A percentile compares a stretch with the other conserved stretches of the same genome.
These are phyloP conservation scores for Venturia carpophila DNA, from an alignment of 2,329 filamentous ascomycete species.

Conservation along the genomic window DNA sequence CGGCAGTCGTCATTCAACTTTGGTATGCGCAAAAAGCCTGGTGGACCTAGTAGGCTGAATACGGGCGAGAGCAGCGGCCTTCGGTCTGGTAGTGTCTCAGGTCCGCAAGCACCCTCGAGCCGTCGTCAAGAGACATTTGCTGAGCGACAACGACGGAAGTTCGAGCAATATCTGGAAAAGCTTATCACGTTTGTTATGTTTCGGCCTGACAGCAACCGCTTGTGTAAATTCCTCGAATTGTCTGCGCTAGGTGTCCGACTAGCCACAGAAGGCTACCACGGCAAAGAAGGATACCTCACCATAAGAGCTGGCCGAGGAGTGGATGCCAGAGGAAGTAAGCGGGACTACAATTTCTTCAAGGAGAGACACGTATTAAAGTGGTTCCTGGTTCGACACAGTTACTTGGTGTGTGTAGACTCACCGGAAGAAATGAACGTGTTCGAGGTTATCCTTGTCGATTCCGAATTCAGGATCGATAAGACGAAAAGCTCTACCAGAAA, in stretches of 20 bases:
- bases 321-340: conserved; percentile 58
- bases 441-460: conserved; percentile 94
- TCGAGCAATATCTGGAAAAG: conserved; percentile 85
- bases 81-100: conserved; percentile 4
- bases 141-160: conserved; percentile 70
- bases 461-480: conserved; percentile 73
- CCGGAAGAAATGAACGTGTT: conserved; percentile 98
- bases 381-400: conserved; percentile 97
- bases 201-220: conserved; percentile 83
- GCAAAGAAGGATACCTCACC: conserved; percentile 89
- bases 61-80: neutral
- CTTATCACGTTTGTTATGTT: conserved; percentile 98
- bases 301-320: conserved; percentile 87
- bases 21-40: conserved; percentile 38
- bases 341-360: conserved; percentile 51
- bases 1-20: conserved; percentile 50
- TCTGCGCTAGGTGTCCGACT: conserved; percentile 89
- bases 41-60: conserved; percentile 7
- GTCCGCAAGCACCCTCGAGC: conserved; percentile 19
- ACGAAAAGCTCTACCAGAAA: conserved; percentile 42
- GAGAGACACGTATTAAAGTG: conserved; percentile 84
- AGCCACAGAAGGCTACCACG: conserved; percentile 93
- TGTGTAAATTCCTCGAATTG: conserved; percentile 92
- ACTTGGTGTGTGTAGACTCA: conserved; percentile 96
- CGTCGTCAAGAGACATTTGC: conserved; percentile 54